A percentile compares a stretch with the other conserved stretches of the same genome.
These are phyloP conservation scores for Suhomyces bokatorum DNA, from an alignment of 1,139 yeast species.

Conservation along the genomic window DNA sequence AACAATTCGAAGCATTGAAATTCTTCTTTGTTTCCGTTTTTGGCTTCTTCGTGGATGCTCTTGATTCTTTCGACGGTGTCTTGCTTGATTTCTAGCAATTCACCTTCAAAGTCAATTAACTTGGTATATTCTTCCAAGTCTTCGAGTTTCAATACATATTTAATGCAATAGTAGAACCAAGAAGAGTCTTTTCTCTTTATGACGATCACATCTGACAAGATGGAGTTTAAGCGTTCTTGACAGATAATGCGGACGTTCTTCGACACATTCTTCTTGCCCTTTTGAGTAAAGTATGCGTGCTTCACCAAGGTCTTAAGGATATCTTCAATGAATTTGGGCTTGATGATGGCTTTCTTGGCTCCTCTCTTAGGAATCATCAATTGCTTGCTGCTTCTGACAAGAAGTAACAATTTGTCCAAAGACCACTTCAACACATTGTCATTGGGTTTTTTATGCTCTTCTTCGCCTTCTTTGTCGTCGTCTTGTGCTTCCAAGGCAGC, in stretches of 20 bases:
- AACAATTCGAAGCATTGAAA: slow-evolving; percentile 62
- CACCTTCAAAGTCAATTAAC: slow-evolving; percentile 55
- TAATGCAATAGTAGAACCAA: slow-evolving; percentile 57
- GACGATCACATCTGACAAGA: slow-evolving; percentile 59
- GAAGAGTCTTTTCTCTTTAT: slow-evolving; percentile 42
- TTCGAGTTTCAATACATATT: slow-evolving; percentile 30
- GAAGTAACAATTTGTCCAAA: slow-evolving; percentile 61
- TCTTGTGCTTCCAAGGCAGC: slow-evolving; percentile 20
- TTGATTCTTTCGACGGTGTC: slow-evolving; percentile 54
- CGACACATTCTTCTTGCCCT: slow-evolving; percentile 23
- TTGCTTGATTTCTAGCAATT: slow-evolving; percentile 46
- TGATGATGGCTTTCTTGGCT: slow-evolving; percentile 10
- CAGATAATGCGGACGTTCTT: slow-evolving; percentile 41
- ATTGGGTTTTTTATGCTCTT: slow-evolving; percentile 24
- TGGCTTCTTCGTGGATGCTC: slow-evolving; percentile 38
- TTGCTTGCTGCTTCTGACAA: slow-evolving; percentile 53
- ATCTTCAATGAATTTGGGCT: slow-evolving; percentile 44
- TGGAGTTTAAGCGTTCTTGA: slow-evolving; percentile 63
- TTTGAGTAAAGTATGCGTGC: slow-evolving; percentile 54
- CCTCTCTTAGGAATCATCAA: slow-evolving; percentile 14
- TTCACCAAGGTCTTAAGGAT: slow-evolving; percentile 53
- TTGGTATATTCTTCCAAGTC: slow-evolving; percentile 27
- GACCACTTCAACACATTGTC: slow-evolving; percentile 63
- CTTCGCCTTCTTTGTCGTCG: slow-evolving; percentile 14
- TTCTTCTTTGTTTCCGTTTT: slow-evolving; percentile 21